Evolutionary conservation across 768 basidiomycete species (phyloP), one percentile per base, ranked within the genome.

Genomic region (Boletus coccyginus): DNA sequence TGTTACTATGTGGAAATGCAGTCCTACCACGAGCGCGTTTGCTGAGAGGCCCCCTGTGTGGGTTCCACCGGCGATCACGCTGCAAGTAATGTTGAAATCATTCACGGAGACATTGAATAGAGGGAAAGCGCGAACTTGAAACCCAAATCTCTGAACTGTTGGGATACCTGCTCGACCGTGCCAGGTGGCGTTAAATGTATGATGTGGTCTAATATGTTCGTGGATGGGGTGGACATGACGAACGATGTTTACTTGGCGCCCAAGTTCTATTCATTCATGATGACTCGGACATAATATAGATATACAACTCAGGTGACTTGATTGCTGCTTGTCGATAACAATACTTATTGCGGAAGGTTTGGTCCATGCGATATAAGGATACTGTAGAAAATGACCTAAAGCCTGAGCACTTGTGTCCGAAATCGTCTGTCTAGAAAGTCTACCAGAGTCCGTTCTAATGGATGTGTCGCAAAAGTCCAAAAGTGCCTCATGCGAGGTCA

Each of bases 131-230:
- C 79, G 55, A 59, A 89, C 88, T 75, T 81, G 78, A 90, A 89
- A 7, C 88, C 89, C 5, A 87, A 70, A n/a, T 76, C 62, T 19
- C 73, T 73, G 57, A 87, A 89, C 45, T 81, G 78, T 21, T 78
- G 66, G 1, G 82, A 74, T 21, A 76, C 78, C 35, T 78, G 68
- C 19, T 76, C 65, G 11, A 89, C 74, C 0, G 81, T 75, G 0
- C 81, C 85, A 2, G 87, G 84, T 0, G 87, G 82, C 0, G 84
- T 84, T n/a, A 90, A 74, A 65, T 89, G 83, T 1, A 90, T 79
- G 54, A 90, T 81, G 60, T 90, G 88, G 59, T 90, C 88, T 12
- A 89, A 64, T 31, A 69, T 79, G 43, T 67, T 72, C 3, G 79
- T 82, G 17, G 74, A 72, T 29, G 68, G 67, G 7, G 39, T 35